Conservation (phyloP, 164 flowering plant species). For the Aristolochia fimbriata region DNA sequence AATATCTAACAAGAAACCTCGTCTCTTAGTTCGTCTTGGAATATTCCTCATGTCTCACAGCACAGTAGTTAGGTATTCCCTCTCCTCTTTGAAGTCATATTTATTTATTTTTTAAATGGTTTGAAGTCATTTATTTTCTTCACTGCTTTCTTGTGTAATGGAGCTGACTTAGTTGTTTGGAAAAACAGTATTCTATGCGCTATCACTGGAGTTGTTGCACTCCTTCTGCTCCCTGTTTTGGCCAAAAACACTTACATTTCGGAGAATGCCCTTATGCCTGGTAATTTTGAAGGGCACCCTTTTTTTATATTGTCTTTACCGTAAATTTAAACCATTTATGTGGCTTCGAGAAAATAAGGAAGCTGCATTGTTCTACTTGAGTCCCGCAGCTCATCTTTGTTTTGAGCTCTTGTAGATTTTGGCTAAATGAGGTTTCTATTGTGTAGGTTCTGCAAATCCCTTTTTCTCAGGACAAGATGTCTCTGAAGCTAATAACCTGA, state of each 20-base stretch:
- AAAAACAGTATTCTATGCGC: constrained; percentile 56
- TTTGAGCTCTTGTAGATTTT: background rate
- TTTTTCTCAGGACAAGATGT: constrained; percentile 58
- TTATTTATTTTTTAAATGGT: too few relatives aligned
- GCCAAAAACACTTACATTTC: constrained; percentile 93
- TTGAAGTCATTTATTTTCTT: background rate
- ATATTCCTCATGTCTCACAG: constrained; percentile 65
- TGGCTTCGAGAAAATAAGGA: background rate
- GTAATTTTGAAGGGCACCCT: constrained; percentile 15
- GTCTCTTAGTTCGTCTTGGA: constrained; percentile 71
- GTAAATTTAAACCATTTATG: background rate
- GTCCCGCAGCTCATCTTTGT: background rate
- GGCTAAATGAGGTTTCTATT: background rate
- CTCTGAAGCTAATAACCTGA: constrained; percentile 45
- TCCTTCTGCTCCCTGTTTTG: constrained; percentile 64
- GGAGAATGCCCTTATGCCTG: constrained; percentile 97
- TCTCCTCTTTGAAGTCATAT: background rate
- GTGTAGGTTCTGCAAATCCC: constrained; percentile 75
- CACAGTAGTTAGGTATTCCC: constrained; percentile 50
- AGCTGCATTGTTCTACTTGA: background rate
- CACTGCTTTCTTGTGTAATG: background rate
- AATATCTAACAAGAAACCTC: constrained; percentile 18
- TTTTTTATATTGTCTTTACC: background rate
- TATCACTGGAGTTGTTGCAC: constrained; percentile 57
- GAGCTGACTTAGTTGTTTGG: background rate